phyloP scores from a whole-genome alignment of 2,329 filamentous ascomycete species.

The Hypoxylon sp. region DNA sequence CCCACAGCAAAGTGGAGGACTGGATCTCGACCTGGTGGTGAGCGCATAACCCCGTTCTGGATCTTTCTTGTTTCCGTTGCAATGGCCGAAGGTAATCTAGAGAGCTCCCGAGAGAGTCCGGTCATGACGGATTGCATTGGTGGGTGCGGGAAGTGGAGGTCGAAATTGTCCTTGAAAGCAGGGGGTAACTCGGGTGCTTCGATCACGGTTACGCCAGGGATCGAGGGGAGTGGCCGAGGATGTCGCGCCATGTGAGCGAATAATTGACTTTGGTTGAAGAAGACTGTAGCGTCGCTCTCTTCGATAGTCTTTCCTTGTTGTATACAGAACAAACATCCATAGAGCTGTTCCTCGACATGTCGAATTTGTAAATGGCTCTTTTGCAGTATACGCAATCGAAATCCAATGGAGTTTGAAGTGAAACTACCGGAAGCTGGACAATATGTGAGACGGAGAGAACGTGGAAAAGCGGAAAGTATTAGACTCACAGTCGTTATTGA shows the following conservation, averaged over 20 bases:
- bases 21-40: slow-evolving; percentile 61
- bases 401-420: slow-evolving; percentile 62
- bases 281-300: slow-evolving; percentile 70
- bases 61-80: slow-evolving; percentile 64
- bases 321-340: slow-evolving; percentile 70
- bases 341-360: slow-evolving; percentile 67
- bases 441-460: slow-evolving; percentile 24
- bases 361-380: slow-evolving; percentile 68
- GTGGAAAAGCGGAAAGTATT: neutral
- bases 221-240: slow-evolving; percentile 65
- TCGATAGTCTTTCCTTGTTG: slow-evolving; percentile 65
- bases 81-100: slow-evolving; percentile 61
- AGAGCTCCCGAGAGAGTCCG: slow-evolving; percentile 59
- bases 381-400: slow-evolving; percentile 69
- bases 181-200: slow-evolving; percentile 60
- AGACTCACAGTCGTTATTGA: slow-evolving; percentile 63
- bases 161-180: slow-evolving; percentile 64
- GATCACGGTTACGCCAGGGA: slow-evolving; percentile 65
- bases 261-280: slow-evolving; percentile 67
- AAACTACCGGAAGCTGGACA: slow-evolving; percentile 63
- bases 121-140: slow-evolving; percentile 60
- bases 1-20: slow-evolving; percentile 65
- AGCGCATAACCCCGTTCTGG: slow-evolving; percentile 61
- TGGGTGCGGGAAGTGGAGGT: slow-evolving; percentile 64
- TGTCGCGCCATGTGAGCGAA: slow-evolving; percentile 69